phyloP scores from a whole-genome alignment of 129 eudicot species.

The Helianthus tuberosus region DNA sequence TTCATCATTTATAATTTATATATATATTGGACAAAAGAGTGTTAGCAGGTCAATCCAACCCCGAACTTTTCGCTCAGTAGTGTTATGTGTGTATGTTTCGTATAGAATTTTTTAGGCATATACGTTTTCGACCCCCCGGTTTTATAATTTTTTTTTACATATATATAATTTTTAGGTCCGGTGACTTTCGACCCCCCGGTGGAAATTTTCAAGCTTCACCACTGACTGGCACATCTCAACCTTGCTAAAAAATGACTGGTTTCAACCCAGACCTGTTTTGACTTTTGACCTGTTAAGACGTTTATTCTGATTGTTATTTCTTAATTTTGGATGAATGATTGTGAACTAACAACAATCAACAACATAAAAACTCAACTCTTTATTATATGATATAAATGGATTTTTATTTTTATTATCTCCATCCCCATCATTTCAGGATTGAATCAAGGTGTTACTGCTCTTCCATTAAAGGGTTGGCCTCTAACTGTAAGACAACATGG shows the following conservation, averaged over 20 bases:
- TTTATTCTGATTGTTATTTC: conserved; percentile 14
- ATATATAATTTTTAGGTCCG: no score
- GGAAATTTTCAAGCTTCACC: no score
- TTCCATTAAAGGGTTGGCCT: conserved; percentile 99
- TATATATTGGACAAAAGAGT: neutral
- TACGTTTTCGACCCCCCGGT: no score
- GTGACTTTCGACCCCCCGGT: no score
- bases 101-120: no score
- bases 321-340: conserved; percentile 1
- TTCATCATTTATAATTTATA: neutral
- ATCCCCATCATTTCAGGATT: conserved; percentile 48
- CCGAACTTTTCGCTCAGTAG: no score
- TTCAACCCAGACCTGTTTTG: neutral
- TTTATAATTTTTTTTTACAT: no score
- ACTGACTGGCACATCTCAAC: neutral
- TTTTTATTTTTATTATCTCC: neutral
- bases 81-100: no score
- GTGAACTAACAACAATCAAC: conserved; percentile 6
- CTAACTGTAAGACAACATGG: conserved; percentile 66
- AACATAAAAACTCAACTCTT: conserved; percentile 4
- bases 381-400: conserved; percentile 3
- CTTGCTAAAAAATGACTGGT: neutral
- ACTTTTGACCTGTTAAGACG: conserved; percentile 3
- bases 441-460: conserved; percentile 76
- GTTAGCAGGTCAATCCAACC: neutral